Conservation (phyloP, 345 rosid genomes). For the Triadica sebifera region DNA sequence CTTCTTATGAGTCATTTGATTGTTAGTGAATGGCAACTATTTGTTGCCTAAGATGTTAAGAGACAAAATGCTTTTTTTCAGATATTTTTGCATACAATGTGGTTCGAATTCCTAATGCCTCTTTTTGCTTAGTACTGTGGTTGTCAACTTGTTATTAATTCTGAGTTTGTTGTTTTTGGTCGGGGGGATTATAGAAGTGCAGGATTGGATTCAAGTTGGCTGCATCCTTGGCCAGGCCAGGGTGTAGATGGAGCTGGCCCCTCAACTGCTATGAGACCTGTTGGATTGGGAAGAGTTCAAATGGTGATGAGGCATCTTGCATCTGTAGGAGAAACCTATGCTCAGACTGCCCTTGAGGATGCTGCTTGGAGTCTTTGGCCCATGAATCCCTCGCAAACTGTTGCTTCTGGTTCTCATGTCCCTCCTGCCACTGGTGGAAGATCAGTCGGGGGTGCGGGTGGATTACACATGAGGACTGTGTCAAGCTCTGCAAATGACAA, state of each 20-base stretch:
- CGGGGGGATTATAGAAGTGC: constrained; percentile 52
- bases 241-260: constrained; percentile 89
- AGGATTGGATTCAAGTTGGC: constrained; percentile 77
- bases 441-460: constrained; percentile 52
- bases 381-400: constrained; percentile 59
- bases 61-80: too few species aligned
- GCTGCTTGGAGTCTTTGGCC: constrained; percentile 93
- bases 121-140: too few species aligned
- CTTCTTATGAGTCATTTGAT: too few species aligned
- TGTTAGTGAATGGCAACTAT: too few species aligned
- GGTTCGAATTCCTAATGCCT: neutral
- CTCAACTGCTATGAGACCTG: constrained; percentile 73
- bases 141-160: neutral
- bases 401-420: constrained; percentile 57
- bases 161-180: constrained; percentile 14
- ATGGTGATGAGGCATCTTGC: constrained; percentile 99
- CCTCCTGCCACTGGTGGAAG: constrained; percentile 47
- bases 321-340: constrained; percentile 90
- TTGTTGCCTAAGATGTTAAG: too few species aligned
- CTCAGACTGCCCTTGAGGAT: constrained; percentile 85
- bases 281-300: constrained; percentile 84
- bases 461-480: constrained; percentile 58
- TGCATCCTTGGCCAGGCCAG: constrained; percentile 70
- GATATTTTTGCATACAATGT: too few species aligned
- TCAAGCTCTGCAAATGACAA: constrained; percentile 50